Base-by-base conservation (phyloP, 352 stramenopile species). In the Pythium rishiriense region DNA sequence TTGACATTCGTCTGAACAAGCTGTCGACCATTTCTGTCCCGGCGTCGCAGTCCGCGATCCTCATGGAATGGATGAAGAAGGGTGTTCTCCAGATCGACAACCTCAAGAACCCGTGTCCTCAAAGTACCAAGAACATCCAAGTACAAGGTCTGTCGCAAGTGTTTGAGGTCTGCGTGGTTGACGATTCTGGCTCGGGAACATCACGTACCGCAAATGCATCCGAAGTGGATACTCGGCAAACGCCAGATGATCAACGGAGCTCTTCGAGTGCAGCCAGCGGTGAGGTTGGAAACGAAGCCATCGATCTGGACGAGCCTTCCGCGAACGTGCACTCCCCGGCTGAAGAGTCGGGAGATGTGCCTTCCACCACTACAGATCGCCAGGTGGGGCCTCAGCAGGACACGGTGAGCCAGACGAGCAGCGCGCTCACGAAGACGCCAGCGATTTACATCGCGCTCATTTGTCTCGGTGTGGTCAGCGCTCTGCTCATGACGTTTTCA, bases 1-100 rank as follows among this genome's bases (percentile, higher is more conserved):
- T 88, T 21, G 76, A 88, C 41, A 49, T 83, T 9, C 74, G 74
- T 2, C 50, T 66, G 21, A 88, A 87, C 59, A 56, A 71, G 9
- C 48, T 78, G 21, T 51, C 69, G 3, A 52, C 68, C 8, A 66
- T 88, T n/a, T 70, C 68, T 1, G 75, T 81, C 37, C 64, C 65
- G 19, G 14, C 33, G 26, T 62, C 54, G 11, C 33, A 83, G 42
- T 66, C 72, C 43, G 54, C 65, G 21, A 58, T 62, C 3, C 59
- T 88, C 10, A 14, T 47, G 28, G 24, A 41, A 14, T 84, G 78
- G 75, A 72, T 84, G 42, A 42, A 70, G 45, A 39, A 48, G 1
- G 58, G 76, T 1, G 43, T 78, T 1, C 29, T 88, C 2, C 62
- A 75, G 15, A 28, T 79, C 29, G 72, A 88, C 63, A 78, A 70